Base-by-base conservation (phyloP, 768 basidiomycete genomes). In the Thelephora aurantiotincta region DNA sequence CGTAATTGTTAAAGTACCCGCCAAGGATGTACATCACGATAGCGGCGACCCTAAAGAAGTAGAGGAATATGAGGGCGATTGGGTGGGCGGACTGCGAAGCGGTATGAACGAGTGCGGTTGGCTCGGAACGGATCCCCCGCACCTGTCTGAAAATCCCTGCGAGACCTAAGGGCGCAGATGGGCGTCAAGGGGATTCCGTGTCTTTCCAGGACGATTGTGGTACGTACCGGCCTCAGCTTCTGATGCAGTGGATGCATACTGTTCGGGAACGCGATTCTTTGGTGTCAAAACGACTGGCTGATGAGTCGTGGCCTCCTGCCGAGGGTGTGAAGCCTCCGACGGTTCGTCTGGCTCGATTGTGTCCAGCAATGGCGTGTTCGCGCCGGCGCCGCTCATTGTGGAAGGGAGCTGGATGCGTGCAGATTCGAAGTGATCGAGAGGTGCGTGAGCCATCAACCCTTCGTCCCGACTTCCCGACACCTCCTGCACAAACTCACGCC, bases 1-100 rank as follows among this genome's bases (percentile, higher is more conserved):
- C 93, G 63, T 92, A 98, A 60, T 92, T 85, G 55, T 78, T 67
- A 60, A 89, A 82, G 68, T 82, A 82, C 2, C 92, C 94, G 53
- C 84, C 90, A n/a, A 98, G 72, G 42, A 98, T 74, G 63, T 99
- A 99, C 2, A 92, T 86, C 6, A 80, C 68, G 48, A 99, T 77
- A n/a, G 96, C 94, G 5, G 81, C 72, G 51, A 78, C 74, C 42
- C 92, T 75, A 70, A 99, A 96, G 60, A 90, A 64, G 63, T 82
- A 98, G 37, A 98, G 72, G 62, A 81, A 88, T 58, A 92, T 77
- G n/a, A 99, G 72, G 12, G 81, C 80, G 38, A 83, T 56, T 2
- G 92, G 85, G 57, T 88, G 87, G 9, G 84, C 75, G 47, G 86
- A 88, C 82, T 87, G 56, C 36, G 46, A 42, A 16, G 37, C 20